Base-by-base conservation (phyloP, 192 early-diverging fungal genomes). In the Rhizoclosmatium sp. region DNA sequence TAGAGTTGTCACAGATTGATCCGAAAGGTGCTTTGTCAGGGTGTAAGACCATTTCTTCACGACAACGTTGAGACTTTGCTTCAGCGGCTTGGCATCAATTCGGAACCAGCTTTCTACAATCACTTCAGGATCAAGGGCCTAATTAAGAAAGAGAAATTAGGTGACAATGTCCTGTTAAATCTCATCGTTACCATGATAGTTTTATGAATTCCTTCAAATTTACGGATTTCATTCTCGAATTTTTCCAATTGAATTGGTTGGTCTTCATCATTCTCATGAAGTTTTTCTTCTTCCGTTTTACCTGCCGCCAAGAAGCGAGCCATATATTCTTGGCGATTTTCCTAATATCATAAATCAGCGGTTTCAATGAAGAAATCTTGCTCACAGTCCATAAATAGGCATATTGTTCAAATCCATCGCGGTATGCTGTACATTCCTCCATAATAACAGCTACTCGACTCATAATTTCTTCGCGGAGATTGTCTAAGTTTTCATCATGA, bases 41-140 rank as follows among this genome's bases (percentile, higher is more conserved):
- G 90, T 92, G 79, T 90, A 92, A 49, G 84, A 87, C 90, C 90
- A 92, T 62, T 92, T 92, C 71, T 92, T 92, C 54, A 92, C 90
- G 14, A 87, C 86, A 4, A 92, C 84, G 68, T 92, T 92, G 31
- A 92, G 79, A 42, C 87, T 65, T 77, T 92, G 90, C 74, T 92
- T 92, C 61, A 92, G 80, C 4, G 90, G 90, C 23, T 82, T 71
- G 16, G 84, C 89, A 68, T 92, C 90, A 14, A 92, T 79, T 31
- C 87, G 85, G 82, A 91, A 92, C 90, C 90, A 92, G 16, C 83
- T 81, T 69, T 86, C 76, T 71, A 91, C 86, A 41, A 91, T 76
- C 16, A 91, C 82, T 78, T 92, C 90, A 2, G 90, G 85, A 47
- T 92, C 90, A 61, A 91, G 82, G 39, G 82, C 85, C 72, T 75